These are phyloP conservation scores for Cutaneotrichosporon sp. DNA, from an alignment of 1,284 basidiomycete genomes.

Conservation along the genomic window DNA sequence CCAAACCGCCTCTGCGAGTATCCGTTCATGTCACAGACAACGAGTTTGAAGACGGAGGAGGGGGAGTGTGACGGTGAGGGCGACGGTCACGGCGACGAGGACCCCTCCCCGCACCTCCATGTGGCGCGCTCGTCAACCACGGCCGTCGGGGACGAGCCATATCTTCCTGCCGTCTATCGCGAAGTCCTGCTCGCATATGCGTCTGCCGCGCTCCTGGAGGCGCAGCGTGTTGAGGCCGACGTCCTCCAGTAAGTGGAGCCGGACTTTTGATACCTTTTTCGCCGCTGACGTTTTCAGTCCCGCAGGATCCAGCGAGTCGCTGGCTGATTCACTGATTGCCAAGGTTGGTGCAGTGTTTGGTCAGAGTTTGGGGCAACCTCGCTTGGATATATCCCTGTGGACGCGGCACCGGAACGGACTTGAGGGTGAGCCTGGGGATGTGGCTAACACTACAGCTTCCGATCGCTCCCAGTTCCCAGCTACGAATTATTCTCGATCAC, in stretches of 20 bases:
- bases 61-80: not conserved
- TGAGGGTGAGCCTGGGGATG: no score
- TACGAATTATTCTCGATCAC: not conserved
- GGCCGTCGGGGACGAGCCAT: not conserved
- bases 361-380: not conserved
- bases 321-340: not conserved
- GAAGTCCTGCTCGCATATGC: not conserved
- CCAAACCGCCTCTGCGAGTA: slow-evolving; percentile 11
- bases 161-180: not conserved
- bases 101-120: not conserved
- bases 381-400: not conserved
- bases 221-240: not conserved
- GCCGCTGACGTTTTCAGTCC: not conserved
- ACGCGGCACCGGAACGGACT: no score
- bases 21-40: not conserved
- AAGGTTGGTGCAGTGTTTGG: not conserved
- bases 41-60: not conserved
- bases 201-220: not conserved
- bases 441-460: not conserved
- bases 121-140: not conserved
- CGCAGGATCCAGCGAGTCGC: not conserved
- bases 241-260: not conserved
- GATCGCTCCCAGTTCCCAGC: not conserved
- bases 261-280: not conserved
- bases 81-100: not conserved